phyloP scores from a whole-genome alignment of 768 basidiomycete species.

The Butyriboletus loyo region DNA sequence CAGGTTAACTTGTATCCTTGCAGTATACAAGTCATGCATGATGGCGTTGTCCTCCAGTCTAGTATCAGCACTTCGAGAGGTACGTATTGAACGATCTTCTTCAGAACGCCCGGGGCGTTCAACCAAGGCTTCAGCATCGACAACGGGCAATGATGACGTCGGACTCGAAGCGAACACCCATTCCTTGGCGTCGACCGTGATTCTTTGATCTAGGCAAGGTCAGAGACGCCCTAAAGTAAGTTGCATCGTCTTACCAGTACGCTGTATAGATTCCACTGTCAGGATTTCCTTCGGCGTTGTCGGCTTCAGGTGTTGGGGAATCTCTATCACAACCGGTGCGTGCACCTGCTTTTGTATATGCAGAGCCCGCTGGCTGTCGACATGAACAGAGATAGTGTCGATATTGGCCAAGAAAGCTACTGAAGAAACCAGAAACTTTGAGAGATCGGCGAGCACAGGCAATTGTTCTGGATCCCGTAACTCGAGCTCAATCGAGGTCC shows the following conservation, averaged over 20 bases:
- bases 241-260: not conserved
- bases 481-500: constrained; percentile 12
- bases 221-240: not conserved
- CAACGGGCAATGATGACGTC: not conserved
- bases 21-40: constrained; percentile 13
- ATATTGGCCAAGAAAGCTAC: constrained; percentile 6
- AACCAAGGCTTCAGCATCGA: not conserved
- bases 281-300: not conserved
- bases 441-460: constrained; percentile 3
- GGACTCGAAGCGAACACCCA: not conserved
- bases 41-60: not conserved
- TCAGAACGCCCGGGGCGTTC: not conserved
- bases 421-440: constrained; percentile 13
- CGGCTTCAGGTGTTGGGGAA: constrained; percentile 1
- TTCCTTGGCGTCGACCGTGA: constrained; percentile 4
- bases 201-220: constrained; percentile 6
- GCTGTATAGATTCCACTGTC: constrained; percentile 6
- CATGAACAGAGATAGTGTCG: constrained; percentile 1
- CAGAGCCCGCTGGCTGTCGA: not conserved
- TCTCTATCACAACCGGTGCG: not conserved
- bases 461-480: constrained; percentile 3
- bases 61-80: not conserved
- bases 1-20: not conserved
- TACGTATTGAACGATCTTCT: not conserved
- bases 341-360: not conserved